Evolutionary conservation across 129 eudicot species (phyloP).

Genomic region (Oenanthe sinensis): DNA sequence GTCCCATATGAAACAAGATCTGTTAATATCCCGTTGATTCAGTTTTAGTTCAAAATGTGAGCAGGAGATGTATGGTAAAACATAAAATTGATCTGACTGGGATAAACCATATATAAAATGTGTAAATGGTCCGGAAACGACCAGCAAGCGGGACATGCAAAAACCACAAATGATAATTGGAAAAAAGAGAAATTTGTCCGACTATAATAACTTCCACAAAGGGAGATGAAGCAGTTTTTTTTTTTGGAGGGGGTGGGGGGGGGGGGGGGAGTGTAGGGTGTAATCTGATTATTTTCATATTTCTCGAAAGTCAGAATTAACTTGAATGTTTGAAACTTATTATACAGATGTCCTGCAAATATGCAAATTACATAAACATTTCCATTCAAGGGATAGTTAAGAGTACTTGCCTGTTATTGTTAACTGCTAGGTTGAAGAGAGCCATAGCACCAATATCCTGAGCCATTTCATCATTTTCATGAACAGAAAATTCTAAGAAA

Average conservation of each 20-base stretch:
- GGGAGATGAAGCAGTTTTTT: neutral
- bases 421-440: conserved; percentile 85
- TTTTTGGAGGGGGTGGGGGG: neutral
- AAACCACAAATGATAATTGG: neutral
- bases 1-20: neutral
- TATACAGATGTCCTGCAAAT: neutral
- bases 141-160: neutral
- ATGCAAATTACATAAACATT: neutral
- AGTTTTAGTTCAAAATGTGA: neutral
- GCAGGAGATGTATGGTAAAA: neutral
- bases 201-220: neutral
- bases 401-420: conserved; percentile 71
- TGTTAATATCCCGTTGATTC: neutral
- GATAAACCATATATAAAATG: neutral
- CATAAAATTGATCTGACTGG: neutral
- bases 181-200: neutral
- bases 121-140: neutral
- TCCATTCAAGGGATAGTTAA: neutral
- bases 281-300: neutral
- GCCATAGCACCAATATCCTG: conserved; percentile 97
- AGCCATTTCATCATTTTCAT: conserved; percentile 41
- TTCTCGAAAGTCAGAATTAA: neutral
- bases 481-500: conserved; percentile 59
- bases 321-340: neutral
- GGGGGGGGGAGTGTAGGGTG: neutral